A percentile compares a stretch with the other conserved stretches of the same genome.
Evolutionary conservation across 768 basidiomycete genomes (phyloP).

Genomic region (Auricularia heimuer): DNA sequence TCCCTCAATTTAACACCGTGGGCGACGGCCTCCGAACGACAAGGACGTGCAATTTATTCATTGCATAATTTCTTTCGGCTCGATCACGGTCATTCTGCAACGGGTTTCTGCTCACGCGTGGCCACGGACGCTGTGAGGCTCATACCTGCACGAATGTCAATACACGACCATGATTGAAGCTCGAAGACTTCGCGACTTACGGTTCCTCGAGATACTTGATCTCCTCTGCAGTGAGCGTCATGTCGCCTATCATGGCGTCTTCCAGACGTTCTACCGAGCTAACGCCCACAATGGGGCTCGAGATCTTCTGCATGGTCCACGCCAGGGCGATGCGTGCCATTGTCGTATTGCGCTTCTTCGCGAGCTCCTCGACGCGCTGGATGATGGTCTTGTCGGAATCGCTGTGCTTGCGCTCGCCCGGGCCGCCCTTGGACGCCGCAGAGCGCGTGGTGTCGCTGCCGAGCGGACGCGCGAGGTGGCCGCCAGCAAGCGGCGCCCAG

Average conservation of each 20-base stretch:
- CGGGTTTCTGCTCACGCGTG: too few relatives aligned
- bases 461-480: constrained; percentile 25
- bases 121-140: too few relatives aligned
- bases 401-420: background rate
- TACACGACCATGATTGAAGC: too few relatives aligned
- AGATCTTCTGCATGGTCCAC: constrained; percentile 28
- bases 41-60: too few relatives aligned
- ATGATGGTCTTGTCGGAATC: constrained; percentile 7
- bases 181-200: constrained; percentile 8
- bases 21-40: too few relatives aligned
- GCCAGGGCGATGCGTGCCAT: constrained; percentile 37
- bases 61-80: too few relatives aligned
- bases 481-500: constrained; percentile 35
- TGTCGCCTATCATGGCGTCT: constrained; percentile 19
- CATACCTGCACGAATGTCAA: too few relatives aligned
- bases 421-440: background rate
- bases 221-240: constrained; percentile 22
- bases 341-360: constrained; percentile 25
- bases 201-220: constrained; percentile 21
- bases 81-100: too few relatives aligned
- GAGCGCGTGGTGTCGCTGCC: constrained; percentile 5
- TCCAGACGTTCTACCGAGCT: constrained; percentile 22
- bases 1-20: too few relatives aligned
- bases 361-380: constrained; percentile 27
- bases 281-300: constrained; percentile 35